Conservation (phyloP, 371 early-diverging fungal species). For the Lichtheimia ramosa region DNA sequence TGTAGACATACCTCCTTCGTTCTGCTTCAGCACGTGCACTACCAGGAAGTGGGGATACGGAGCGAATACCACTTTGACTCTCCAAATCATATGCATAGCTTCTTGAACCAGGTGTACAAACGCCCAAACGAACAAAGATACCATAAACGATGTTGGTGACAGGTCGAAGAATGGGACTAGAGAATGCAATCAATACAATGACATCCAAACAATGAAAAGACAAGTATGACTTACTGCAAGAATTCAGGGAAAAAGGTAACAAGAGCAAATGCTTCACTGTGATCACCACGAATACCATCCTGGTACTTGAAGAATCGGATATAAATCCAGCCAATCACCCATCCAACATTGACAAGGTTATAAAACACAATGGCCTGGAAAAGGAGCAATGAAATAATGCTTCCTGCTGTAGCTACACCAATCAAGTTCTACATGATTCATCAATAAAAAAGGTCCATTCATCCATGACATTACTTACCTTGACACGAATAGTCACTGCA, state of each 20-base stretch:
- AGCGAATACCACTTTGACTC: slow-evolving; percentile 34
- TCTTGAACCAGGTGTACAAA: slow-evolving; percentile 49
- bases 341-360: slow-evolving; percentile 63
- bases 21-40: slow-evolving; percentile 68
- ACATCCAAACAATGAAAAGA: neutral
- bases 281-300: slow-evolving; percentile 80
- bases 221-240: slow-evolving; percentile 58
- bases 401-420: slow-evolving; percentile 39
- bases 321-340: slow-evolving; percentile 76
- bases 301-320: slow-evolving; percentile 77
- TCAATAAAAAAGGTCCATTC: neutral
- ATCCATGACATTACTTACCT: slow-evolving; percentile 39
- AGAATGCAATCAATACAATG: neutral
- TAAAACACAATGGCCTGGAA: slow-evolving; percentile 45
- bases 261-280: slow-evolving; percentile 81
- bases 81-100: slow-evolving; percentile 51
- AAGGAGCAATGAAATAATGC: slow-evolving; percentile 30
- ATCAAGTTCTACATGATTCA: slow-evolving; percentile 28
- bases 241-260: slow-evolving; percentile 82
- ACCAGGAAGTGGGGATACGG: slow-evolving; percentile 46
- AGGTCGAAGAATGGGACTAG: slow-evolving; percentile 54
- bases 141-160: slow-evolving; percentile 51
- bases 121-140: slow-evolving; percentile 44
- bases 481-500: slow-evolving; percentile 65
- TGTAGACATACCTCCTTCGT: slow-evolving; percentile 51